Evolutionary conservation across 2,329 filamentous ascomycete species (phyloP), one percentile per base, ranked within the genome.

Genomic region (Hypoxylon sp.): DNA sequence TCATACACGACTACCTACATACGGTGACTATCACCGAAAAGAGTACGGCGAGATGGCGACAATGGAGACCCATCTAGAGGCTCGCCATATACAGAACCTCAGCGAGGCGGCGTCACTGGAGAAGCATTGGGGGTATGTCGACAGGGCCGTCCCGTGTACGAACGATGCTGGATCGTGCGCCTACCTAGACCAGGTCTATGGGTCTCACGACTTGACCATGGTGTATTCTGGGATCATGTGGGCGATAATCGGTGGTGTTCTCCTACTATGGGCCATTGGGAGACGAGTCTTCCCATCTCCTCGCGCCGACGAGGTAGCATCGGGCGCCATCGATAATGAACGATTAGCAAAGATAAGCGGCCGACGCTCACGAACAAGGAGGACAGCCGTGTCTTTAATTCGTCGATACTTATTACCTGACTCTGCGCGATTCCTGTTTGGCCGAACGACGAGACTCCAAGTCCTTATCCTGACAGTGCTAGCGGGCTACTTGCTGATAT

Each of bases 381-480:
- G 66, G 26, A 69, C 80, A 2, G 48, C 77, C 12, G 64, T 70
- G 9, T 69, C 80, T 0, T 65, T 71, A 3, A 63, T 69, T 9
- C 75, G 82, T 12, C 75, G 71, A 20, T 78, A 80, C 60, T 73
- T 91, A 2, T 78, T 91, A 1, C 82, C 83, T 0, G 86, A 89
- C 60, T 76, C 78, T 2, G 69, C 78, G 2, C 72, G 77, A 12
- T 61, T 69, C 13, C 61, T 90, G 42, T 90, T 91, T 59, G 87
- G 88, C 19, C 78, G 82, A 52, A 84, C 85, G 1, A 89, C 86
- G 1, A 78, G 87, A 13, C 74, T 90, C 5, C 88, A 91, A 64
- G 77, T 91, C 3, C 62, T 83, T 15, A 75, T 88, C 19, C 73
- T 91, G 2, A 67, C 77, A 1, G 69, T 82, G 7, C 68, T 91